Percentiles rank a stretch among this genome's conserved stretches.
phyloP scores from a whole-genome alignment of 73 alveolate genomes.

The Paramecium bursaria region DNA sequence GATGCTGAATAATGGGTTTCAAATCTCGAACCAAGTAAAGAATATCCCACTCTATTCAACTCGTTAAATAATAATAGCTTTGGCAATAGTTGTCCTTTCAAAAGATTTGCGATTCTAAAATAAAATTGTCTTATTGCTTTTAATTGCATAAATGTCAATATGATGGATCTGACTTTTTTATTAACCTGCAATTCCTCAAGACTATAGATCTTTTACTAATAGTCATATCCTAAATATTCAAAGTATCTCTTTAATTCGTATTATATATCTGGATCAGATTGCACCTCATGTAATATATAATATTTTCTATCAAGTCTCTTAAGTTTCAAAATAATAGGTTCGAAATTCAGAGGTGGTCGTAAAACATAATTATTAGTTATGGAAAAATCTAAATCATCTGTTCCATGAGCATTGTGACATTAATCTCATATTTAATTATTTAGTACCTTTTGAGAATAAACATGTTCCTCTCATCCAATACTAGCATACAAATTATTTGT shows the following conservation, averaged over 20 bases:
- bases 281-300: constrained; percentile 1
- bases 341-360: background rate
- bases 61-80: constrained; percentile 23
- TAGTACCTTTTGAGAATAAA: background rate
- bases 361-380: background rate
- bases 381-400: background rate
- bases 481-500: constrained; percentile 9
- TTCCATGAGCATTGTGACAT: constrained; percentile 50
- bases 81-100: background rate
- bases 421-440: background rate
- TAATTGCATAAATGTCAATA: constrained; percentile 8
- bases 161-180: background rate
- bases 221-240: constrained; percentile 21
- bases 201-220: background rate
- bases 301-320: constrained; percentile 13
- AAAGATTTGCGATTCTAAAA: background rate
- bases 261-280: constrained; percentile 17
- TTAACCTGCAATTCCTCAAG: constrained; percentile 3
- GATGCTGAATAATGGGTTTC: background rate
- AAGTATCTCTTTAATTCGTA: constrained; percentile 3
- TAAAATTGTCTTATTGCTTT: background rate
- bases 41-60: constrained; percentile 29
- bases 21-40: background rate
- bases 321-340: background rate
- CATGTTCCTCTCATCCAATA: constrained; percentile 55